These are phyloP conservation scores for Aspergillus ellipticus DNA, from an alignment of 495 filamentous ascomycete genomes.

Conservation along the genomic window DNA sequence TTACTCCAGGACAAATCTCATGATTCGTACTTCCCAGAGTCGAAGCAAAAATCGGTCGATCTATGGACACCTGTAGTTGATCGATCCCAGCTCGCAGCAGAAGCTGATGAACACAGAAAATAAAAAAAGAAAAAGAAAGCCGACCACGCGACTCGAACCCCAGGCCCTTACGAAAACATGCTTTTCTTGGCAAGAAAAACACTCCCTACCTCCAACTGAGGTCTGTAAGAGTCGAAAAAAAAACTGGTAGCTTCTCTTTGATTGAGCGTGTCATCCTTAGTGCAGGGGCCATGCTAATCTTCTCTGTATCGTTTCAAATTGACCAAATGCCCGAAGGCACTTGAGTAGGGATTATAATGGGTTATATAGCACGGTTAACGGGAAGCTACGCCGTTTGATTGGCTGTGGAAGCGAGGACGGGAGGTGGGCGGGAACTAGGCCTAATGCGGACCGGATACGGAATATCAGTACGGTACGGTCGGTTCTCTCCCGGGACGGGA, in stretches of 20 bases:
- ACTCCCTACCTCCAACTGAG: conserved; percentile 16
- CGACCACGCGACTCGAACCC: conserved; percentile 10
- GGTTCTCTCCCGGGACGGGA: too few relatives aligned
- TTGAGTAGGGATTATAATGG: conserved; percentile 11
- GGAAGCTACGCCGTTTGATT: conserved; percentile 7
- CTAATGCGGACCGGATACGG: too few relatives aligned
- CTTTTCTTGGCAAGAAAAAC: neutral
- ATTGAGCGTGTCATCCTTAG: conserved; percentile 99
- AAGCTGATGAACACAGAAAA: neutral
- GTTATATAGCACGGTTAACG: conserved; percentile 21
- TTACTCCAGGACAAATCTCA: neutral
- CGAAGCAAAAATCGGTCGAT: neutral
- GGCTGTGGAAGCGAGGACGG: conserved; percentile 10
- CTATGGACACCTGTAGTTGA: too few relatives aligned
- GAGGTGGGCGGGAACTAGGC: too few relatives aligned
- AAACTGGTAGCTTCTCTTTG: conserved; percentile 91
- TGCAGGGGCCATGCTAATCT: conserved; percentile 99
- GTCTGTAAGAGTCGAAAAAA: conserved; percentile 45
- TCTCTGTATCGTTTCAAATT: conserved; percentile 84
- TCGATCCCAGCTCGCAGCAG: neutral
- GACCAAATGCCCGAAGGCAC: conserved; percentile 76
- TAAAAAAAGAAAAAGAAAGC: conserved; percentile 5
- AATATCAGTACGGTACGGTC: too few relatives aligned
- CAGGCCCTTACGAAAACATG: neutral
- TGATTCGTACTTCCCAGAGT: neutral